phyloP scores from a whole-genome alignment of 306 rosid genomes.

The Quercus wislizeni region DNA sequence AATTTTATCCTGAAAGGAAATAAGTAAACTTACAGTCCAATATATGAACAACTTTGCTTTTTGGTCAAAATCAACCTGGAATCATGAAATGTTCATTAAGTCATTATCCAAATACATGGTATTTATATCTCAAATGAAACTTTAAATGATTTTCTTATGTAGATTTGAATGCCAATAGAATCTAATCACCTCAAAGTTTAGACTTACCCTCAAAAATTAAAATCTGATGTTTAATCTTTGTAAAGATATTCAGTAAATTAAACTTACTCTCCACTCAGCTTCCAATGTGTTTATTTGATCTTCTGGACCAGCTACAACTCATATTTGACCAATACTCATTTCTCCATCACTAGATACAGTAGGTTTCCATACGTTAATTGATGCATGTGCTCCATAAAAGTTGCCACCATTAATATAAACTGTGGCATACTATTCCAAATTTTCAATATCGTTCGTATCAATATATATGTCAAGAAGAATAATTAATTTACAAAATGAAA shows the following conservation, averaged over 20 bases:
- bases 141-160: too few relatives aligned
- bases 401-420: neutral
- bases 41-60: slow-evolving; percentile 8
- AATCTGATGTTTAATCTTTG: neutral
- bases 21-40: slow-evolving; percentile 23
- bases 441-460: too few relatives aligned
- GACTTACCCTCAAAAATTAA: too few relatives aligned
- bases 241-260: neutral
- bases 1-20: neutral
- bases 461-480: too few relatives aligned
- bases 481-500: too few relatives aligned
- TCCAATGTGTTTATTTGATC: neutral
- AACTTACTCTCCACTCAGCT: slow-evolving; percentile 22
- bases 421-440: slow-evolving; percentile 6
- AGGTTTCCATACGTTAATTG: slow-evolving; percentile 20
- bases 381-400: slow-evolving; percentile 13
- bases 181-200: too few relatives aligned
- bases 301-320: neutral
- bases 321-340: slow-evolving; percentile 19
- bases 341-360: neutral
- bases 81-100: neutral
- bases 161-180: neutral
- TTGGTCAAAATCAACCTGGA: neutral
- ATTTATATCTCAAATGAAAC: too few relatives aligned
- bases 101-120: neutral